A percentile compares a stretch with the other conserved stretches of the same genome.
Evolutionary conservation across 2,329 filamentous ascomycete genomes (phyloP).

Genomic region (Colletotrichum sp.): DNA sequence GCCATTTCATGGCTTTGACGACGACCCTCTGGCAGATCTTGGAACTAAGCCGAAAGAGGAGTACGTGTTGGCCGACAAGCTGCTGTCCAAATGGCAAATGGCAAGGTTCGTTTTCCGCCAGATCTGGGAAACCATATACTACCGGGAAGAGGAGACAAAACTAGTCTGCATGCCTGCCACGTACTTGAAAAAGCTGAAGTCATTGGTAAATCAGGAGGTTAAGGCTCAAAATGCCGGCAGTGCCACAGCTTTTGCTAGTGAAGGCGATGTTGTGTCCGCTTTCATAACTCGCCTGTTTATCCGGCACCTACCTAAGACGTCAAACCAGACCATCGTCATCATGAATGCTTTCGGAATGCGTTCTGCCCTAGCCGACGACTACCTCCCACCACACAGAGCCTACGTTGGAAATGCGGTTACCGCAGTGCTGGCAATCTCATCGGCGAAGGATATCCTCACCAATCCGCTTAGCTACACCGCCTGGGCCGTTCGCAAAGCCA

Average conservation of each 20-base stretch:
- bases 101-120: neutral
- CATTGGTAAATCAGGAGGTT: neutral
- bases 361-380: neutral
- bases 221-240: neutral
- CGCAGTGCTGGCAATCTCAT: neutral
- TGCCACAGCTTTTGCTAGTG: neutral
- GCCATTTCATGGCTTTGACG: neutral
- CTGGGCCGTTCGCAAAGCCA: constrained; percentile 29
- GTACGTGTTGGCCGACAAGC: neutral
- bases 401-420: neutral
- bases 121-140: neutral
- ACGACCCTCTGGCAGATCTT: neutral
- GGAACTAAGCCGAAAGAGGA: neutral
- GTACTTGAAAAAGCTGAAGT: neutral
- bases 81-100: neutral
- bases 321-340: neutral
- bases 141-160: neutral
- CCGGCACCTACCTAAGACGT: neutral
- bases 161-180: neutral
- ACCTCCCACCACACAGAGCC: neutral
- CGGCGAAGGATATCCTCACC: constrained; percentile 15
- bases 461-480: constrained; percentile 31
- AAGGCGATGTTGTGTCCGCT: neutral
- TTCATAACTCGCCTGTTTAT: neutral
- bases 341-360: neutral